Evolutionary conservation across 2,329 filamentous ascomycete species (phyloP), one percentile per base, ranked within the genome.

Genomic region (Trichoderma endophyticum): DNA sequence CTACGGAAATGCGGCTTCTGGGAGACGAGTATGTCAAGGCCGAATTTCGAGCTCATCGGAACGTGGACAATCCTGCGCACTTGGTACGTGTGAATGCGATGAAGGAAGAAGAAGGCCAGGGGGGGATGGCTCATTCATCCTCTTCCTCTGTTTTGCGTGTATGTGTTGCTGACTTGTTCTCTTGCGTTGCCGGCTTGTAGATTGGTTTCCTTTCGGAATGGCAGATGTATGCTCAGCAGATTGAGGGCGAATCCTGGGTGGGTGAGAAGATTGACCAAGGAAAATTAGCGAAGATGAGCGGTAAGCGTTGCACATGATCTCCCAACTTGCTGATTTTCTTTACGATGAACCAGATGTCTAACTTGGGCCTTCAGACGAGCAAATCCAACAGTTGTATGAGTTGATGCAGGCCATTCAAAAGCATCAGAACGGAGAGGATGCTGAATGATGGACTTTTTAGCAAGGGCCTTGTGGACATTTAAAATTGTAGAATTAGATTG

Each of bases 161-260:
- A 5, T 21, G 5, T 14, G 5, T 28, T 12, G 48, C n/a, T 70
- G 28, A 62, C 39, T 54, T 34, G 24, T 26, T 12, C 2, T 3
- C 12, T 43, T 18, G 39, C 6, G 11, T 15, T 43, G 3, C 2
- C 6, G 39, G 67, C 26, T 54, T 36, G 6, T 75, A 97, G 94
- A 94, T 98, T 77, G 96, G 95, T 2, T 99, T 99, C 81, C 86
- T 99, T 76, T 95, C 93, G 0, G 95, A 98, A 81, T 99, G 95
- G 95, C 96, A 99, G 81, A 84, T 93, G 67, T 99, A 98, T 79
- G 95, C 94, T 2, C 95, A 99, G 80, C 91, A 94, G 79, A 84
- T 99, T 18, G 95, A 98, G 79, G 95, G 95, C 0, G 92, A 97
- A 68, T 81, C 87, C 0, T 98, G 96, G 96, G 86, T 88, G 73